phyloP scores from a whole-genome alignment of 805 yeast species.

The Candida ascalaphidarum region DNA sequence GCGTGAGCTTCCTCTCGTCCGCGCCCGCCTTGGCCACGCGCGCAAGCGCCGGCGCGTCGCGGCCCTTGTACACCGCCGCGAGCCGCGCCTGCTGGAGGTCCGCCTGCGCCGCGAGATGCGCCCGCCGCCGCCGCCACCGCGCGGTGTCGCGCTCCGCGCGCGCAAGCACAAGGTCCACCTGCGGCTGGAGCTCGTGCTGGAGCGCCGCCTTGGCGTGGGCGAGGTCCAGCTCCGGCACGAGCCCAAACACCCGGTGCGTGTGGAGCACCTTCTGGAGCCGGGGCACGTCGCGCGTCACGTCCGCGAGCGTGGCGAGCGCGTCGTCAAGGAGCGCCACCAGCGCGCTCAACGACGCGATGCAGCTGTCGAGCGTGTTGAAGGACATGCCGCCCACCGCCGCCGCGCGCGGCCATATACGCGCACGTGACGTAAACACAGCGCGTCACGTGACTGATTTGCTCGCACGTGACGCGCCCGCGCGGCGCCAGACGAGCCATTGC shows the following conservation, averaged over 20 bases:
- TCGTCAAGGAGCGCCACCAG: conserved; percentile 24
- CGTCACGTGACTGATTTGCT: no score
- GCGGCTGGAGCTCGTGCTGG: conserved; percentile 32
- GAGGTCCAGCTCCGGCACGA: conserved; percentile 42
- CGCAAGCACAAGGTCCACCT: conserved; percentile 21
- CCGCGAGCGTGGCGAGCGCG: conserved; percentile 23
- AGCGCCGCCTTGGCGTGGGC: conserved; percentile 29
- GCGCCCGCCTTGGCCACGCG: conserved; percentile 12
- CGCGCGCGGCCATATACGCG: no score
- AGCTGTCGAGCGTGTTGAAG: conserved; percentile 7
- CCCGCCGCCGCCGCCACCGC: conserved; percentile 22
- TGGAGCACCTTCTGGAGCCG: conserved; percentile 31
- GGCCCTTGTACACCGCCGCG: conserved; percentile 9
- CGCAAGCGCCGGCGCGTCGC: conserved; percentile 1
- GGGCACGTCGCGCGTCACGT: conserved; percentile 30
- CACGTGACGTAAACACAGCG: no score
- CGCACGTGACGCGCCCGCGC: no score
- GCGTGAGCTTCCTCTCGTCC: conserved; percentile 25
- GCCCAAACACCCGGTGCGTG: conserved; percentile 40
- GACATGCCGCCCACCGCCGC: no score
- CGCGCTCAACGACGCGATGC: conserved; percentile 22
- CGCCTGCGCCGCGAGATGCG: conserved; percentile 23
- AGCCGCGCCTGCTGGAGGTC: conserved; percentile 34
- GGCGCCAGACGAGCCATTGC: no score
- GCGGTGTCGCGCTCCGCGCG: conserved; percentile 23